Evolutionary conservation across 805 yeast genomes (phyloP).

Genomic region (Isabelozyma pseudorhagii): DNA sequence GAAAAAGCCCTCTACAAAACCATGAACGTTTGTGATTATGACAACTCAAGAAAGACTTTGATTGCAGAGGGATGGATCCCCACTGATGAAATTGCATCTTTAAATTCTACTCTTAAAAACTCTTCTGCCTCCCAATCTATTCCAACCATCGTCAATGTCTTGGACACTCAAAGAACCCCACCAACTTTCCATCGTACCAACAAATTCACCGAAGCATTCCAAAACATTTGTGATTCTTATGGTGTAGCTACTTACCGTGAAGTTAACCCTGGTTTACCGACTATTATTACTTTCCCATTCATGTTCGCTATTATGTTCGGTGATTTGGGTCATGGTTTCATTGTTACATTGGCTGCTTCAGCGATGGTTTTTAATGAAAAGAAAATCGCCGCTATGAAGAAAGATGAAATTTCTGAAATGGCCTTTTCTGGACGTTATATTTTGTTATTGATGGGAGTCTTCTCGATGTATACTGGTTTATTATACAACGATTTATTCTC

Average conservation of each 20-base stretch:
- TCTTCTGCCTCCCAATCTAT: slow-evolving; percentile 52
- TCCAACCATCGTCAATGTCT: slow-evolving; percentile 53
- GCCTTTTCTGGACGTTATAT: slow-evolving; percentile 71
- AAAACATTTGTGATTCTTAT: slow-evolving; percentile 70
- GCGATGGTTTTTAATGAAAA: slow-evolving; percentile 54
- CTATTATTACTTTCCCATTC: slow-evolving; percentile 73
- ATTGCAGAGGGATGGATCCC: slow-evolving; percentile 98
- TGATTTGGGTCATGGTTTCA: slow-evolving; percentile 75
- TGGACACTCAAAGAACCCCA: slow-evolving; percentile 64
- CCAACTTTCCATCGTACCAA: slow-evolving; percentile 71
- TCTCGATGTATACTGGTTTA: slow-evolving; percentile 73
- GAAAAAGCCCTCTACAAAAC: slow-evolving; percentile 83
- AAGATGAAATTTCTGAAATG: slow-evolving; percentile 78
- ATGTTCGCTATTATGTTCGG: slow-evolving; percentile 86
- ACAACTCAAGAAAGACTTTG: slow-evolving; percentile 77
- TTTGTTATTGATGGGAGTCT: slow-evolving; percentile 64
- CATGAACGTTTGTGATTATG: slow-evolving; percentile 77
- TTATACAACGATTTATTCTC: slow-evolving; percentile 72
- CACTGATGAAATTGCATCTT: slow-evolving; percentile 62
- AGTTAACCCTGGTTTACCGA: slow-evolving; percentile 72
- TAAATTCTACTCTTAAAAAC: slow-evolving; percentile 64
- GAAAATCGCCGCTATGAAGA: slow-evolving; percentile 46
- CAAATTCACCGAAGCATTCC: slow-evolving; percentile 68
- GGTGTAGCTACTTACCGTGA: slow-evolving; percentile 75
- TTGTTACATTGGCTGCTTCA: slow-evolving; percentile 55